Percentiles rank a stretch among this genome's conserved stretches.
Evolutionary conservation across 495 filamentous ascomycete species (phyloP).

Genomic region (Filosporella fistucella): DNA sequence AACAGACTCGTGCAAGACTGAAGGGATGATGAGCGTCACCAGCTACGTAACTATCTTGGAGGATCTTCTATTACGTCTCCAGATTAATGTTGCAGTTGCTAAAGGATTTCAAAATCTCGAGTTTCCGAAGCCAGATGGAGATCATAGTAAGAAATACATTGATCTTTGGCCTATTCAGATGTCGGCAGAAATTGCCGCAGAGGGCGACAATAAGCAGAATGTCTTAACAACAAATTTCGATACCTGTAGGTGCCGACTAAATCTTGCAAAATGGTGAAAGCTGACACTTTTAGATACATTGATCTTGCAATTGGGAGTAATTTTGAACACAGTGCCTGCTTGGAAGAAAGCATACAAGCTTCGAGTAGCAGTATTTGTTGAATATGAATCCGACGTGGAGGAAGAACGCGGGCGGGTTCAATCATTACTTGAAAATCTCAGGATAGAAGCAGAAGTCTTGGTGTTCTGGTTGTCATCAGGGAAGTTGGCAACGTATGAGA

Average conservation of each 20-base stretch:
- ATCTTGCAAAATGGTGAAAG: not conserved
- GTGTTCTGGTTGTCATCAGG: conserved; percentile 83
- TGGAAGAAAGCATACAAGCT: conserved; percentile 76
- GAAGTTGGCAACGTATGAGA: conserved; percentile 65
- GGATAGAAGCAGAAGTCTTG: conserved; percentile 73
- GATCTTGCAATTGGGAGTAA: conserved; percentile 82
- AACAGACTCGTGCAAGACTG: conserved; percentile 54
- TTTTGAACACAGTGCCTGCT: conserved; percentile 74
- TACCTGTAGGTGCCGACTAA: conserved; percentile 49
- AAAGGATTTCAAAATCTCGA: conserved; percentile 78
- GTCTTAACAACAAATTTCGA: conserved; percentile 88
- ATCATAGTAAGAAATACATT: conserved; percentile 63
- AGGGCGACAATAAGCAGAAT: conserved; percentile 54
- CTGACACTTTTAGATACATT: conserved; percentile 54
- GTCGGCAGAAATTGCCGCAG: conserved; percentile 70
- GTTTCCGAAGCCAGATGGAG: conserved; percentile 51
- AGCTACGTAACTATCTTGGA: conserved; percentile 82
- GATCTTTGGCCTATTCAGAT: conserved; percentile 86
- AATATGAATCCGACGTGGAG: conserved; percentile 80
- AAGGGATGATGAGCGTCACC: conserved; percentile 57
- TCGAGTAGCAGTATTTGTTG: conserved; percentile 80
- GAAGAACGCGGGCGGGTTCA: conserved; percentile 73
- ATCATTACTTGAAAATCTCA: conserved; percentile 70
- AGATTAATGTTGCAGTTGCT: conserved; percentile 81
- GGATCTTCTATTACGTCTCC: conserved; percentile 71